Conservation (phyloP, 1,284 basidiomycete species). For the Trichosporon faecale region DNA sequence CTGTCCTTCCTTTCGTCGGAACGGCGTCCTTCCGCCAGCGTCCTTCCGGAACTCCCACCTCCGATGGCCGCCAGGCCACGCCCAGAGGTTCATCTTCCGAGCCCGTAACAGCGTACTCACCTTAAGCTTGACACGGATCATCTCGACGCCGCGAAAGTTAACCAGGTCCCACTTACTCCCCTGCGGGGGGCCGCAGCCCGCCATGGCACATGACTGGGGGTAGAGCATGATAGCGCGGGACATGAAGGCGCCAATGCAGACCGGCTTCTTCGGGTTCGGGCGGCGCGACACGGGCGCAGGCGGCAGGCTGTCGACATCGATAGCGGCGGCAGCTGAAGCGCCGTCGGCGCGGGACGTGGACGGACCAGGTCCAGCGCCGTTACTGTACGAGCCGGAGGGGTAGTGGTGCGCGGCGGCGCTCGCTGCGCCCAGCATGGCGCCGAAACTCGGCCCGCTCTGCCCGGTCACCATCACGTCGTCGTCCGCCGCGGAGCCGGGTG, state of each 20-base stretch:
- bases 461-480: slow-evolving; percentile 8
- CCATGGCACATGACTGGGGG: slow-evolving; percentile 68
- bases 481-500: too few relatives aligned
- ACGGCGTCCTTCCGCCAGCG: not conserved
- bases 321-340: slow-evolving; percentile 30
- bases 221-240: slow-evolving; percentile 81
- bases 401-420: not conserved
- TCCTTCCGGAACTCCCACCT: too few relatives aligned
- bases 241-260: slow-evolving; percentile 82
- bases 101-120: slow-evolving; percentile 33
- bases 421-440: not conserved
- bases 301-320: slow-evolving; percentile 34
- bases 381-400: not conserved
- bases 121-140: slow-evolving; percentile 69
- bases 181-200: slow-evolving; percentile 52
- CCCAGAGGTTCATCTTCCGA: too few relatives aligned
- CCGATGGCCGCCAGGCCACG: too few relatives aligned
- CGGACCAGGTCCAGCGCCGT: not conserved
- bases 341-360: not conserved
- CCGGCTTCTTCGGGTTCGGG: slow-evolving; percentile 43
- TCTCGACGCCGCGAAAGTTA: slow-evolving; percentile 59
- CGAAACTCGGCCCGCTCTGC: not conserved
- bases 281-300: slow-evolving; percentile 29
- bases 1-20: not conserved
- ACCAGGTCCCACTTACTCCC: slow-evolving; percentile 33